Evolutionary conservation across 2,329 filamentous ascomycete species (phyloP), one percentile per base, ranked within the genome.

Genomic region (Aspergillus chevalieri): DNA sequence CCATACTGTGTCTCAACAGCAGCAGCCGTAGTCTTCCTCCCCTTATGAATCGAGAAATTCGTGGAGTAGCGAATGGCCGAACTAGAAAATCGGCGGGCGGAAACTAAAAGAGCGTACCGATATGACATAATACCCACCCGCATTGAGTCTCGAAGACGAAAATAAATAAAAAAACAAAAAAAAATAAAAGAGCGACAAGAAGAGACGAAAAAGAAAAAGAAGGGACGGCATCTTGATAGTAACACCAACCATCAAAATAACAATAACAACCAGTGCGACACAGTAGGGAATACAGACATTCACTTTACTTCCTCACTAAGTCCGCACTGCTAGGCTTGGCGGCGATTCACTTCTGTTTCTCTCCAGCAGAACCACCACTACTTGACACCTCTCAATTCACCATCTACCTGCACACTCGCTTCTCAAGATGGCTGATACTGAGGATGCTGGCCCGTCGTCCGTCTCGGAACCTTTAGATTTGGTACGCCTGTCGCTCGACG

Each of bases 391-490:
- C 15, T 8, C 38, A 21, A 12, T 41, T 19, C 10, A 12, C 17
- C 19, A 19, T 41, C 9, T 21, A 41, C 38, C 4, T 19, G 10
- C 5, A 41, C 17, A 19, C 10, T 41, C 38, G 17, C 10, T 21
- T 41, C 38, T 19, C 52, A 53, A 57, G 52, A 96, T 96, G 91
- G 87, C 91, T 61, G 91, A 95, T 72, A 80, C 78, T 56, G 88
- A 87, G 66, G 87, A 90, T 66, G 83, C 85, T 58, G 77, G 81
- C 51, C 69, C 77, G 47, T 77, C 79, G 59, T 80, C 87, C 50
- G 87, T 90, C 50, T 85, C 91, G 47, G 92, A 98, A 76, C 92
- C 94, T 48, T 86, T 98, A 65, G 93, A 97, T 71, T 84, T 98
- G 39, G 93, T 98, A 60, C 89, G 91, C 60, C 82, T 98, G 49